Evolutionary conservation across 1,139 yeast species (phyloP), one percentile per base, ranked within the genome.

Genomic region (Saccharomyces hybrid): DNA sequence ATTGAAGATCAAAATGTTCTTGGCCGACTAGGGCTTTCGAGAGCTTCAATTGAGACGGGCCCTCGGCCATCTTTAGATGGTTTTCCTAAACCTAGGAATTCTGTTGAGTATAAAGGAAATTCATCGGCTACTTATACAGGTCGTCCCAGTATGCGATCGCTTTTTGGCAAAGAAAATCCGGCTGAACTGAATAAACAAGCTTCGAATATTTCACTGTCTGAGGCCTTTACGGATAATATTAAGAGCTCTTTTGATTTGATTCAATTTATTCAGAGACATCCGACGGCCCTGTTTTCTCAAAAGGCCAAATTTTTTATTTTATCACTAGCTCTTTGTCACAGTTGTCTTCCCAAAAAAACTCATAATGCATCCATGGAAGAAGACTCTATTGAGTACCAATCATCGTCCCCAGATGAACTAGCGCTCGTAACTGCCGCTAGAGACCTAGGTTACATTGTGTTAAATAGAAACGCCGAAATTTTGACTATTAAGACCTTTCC

Each of bases 381-480:
- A 26, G 74, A 74, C 47, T 34, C 59, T 13, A 79, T 90, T 23
- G 82, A 80, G 50, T 95, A 91, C 64, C 97, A 90, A 67, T 89
- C 98, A 0, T 84, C 98, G 0, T 91, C 98, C 0, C 99, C 99
- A 0, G 99, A 93, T 73, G 99, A 93, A 68, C 72, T 91, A 53
- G 99, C 99, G 0, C 75, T 93, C 46, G 93, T 93, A 2, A 83
- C 86, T 55, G 99, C 98, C 0, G 99, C 99, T 0, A 78, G 96
- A 60, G 99, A 93, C 67, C 77, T 93, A 75, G 99, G 99, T 0
- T 95, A 77, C 68, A 84, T 91, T 28, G 86, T 90, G 6, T 78
- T 76, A 57, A 90, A 88, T 57, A 81, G 88, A 55, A 81, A 81
- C 56, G 81, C 82, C 51, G 78, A 78, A 54, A 70, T 72, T 0